Percentiles rank a stretch among this genome's conserved stretches.
These are phyloP conservation scores for Auricularia sp. DNA, from an alignment of 768 basidiomycete genomes.

Conservation along the genomic window DNA sequence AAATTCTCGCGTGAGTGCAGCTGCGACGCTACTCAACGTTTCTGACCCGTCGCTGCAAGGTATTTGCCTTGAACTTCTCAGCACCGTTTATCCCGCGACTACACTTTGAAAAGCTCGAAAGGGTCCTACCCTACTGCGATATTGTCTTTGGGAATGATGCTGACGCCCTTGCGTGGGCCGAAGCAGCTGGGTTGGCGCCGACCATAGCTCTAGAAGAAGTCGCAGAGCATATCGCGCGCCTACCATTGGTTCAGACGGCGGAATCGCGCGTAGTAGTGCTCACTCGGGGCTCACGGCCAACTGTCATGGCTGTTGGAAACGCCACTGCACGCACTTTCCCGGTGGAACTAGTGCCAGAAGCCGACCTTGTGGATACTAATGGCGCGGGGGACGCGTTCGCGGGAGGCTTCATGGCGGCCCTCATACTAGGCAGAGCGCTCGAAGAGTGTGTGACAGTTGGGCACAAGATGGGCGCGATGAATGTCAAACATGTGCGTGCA, in stretches of 20 bases:
- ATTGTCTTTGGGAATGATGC: conserved; percentile 90
- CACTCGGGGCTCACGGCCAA: conserved; percentile 36
- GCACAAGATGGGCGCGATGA: conserved; percentile 79
- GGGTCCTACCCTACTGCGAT: conserved; percentile 77
- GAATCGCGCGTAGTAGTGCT: conserved; percentile 67
- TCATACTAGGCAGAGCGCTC: conserved; percentile 64
- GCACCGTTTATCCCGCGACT: conserved; percentile 97
- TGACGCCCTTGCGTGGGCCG: conserved; percentile 83
- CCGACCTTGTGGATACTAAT: conserved; percentile 89
- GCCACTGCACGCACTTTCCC: conserved; percentile 14
- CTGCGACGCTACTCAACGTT: not conserved
- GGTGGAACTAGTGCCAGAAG: conserved; percentile 26
- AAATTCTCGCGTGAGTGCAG: conserved; percentile 58
- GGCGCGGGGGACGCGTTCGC: conserved; percentile 97
- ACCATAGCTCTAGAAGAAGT: conserved; percentile 58
- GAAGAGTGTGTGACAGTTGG: conserved; percentile 76
- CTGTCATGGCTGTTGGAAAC: conserved; percentile 31
- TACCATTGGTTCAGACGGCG: conserved; percentile 75
- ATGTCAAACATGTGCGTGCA: conserved; percentile 57
- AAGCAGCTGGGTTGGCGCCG: conserved; percentile 56
- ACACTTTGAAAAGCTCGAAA: conserved; percentile 71
- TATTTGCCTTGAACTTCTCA: conserved; percentile 86
- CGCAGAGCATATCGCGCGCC: conserved; percentile 64
- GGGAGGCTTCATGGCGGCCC: conserved; percentile 87
- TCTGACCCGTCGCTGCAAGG: conserved; percentile 31